Conservation (phyloP, 768 basidiomycete species). For the Calocybe gangraenosa region DNA sequence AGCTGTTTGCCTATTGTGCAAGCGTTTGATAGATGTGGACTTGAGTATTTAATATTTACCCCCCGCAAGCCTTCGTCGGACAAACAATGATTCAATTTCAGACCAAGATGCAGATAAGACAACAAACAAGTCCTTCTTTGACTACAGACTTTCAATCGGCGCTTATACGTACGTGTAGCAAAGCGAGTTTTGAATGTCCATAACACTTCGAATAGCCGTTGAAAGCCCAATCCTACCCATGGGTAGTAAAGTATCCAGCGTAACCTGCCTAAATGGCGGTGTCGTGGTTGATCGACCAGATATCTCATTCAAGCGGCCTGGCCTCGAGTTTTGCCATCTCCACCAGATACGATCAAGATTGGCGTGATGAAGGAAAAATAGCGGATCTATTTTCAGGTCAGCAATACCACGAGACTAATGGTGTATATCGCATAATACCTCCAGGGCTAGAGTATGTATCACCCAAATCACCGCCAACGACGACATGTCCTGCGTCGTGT, state of each 20-base stretch:
- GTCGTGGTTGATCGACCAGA: constrained; percentile 28
- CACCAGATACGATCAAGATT: constrained; percentile 39
- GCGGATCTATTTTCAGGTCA: constrained; percentile 23
- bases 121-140: too few species aligned
- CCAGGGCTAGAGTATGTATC: constrained; percentile 35
- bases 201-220: constrained; percentile 7
- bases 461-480: constrained; percentile 23
- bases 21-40: too few species aligned
- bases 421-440: constrained; percentile 16
- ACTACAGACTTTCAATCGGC: too few species aligned
- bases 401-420: background rate
- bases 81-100: background rate
- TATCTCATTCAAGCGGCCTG: constrained; percentile 27
- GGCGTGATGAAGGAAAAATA: constrained; percentile 37
- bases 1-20: too few species aligned
- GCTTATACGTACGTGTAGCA: constrained; percentile 7
- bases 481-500: constrained; percentile 26
- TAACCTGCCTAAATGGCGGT: constrained; percentile 25
- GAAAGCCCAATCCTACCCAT: constrained; percentile 4
- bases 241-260: constrained; percentile 16
- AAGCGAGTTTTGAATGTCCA: constrained; percentile 2
- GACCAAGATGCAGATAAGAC: too few species aligned
- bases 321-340: constrained; percentile 29
- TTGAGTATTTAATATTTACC: constrained; percentile 20
- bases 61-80: too few species aligned